Base-by-base conservation (phyloP, 768 basidiomycete species). In the Lactarius pseudohatsudake region DNA sequence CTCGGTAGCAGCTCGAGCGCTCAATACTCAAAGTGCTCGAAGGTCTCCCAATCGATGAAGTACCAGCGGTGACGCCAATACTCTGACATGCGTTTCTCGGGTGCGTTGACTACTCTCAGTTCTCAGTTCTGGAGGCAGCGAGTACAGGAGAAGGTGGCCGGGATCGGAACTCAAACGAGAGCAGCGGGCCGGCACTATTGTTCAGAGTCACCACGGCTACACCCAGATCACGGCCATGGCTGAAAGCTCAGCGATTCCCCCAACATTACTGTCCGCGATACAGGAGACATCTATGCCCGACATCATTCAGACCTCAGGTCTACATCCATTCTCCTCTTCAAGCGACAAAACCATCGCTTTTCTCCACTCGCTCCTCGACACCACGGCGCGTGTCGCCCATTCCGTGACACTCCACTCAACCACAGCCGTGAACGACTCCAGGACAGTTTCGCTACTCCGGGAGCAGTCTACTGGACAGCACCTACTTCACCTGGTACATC, bases 21-120 rank as follows among this genome's bases (percentile, higher is more conserved):
- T 10, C 15, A 15, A 11, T 40, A 11, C 38, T 15, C 15, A 28
- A 28, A 28, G 28, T 28, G 28, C 28, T 3, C 15, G 5, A 40
- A 15, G 30, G 82, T 80, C 56, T 86, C 86, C 89, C 90, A 90
- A 13, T 89, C 84, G 26, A 79, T 77, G 75, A 94, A 92, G 36
- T 36, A 36, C 36, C 11, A 2, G 10, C 34, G 34, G 1, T 36
- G 34, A 11, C 11, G 11, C 2, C 10, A 36, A 36, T 36, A 36
- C 36, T 36, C 11, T 36, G 36, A 4, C 36, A 38, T 38, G 36
- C 11, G 11, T 38, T 38, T 0, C 36, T 38, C 36, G 36, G 36
- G 13, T 38, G 36, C 2, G 36, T 3, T 38, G 11, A 38, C 11
- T 11, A 13, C 36, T 38, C 36, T 2, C 36, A 36, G 36, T 36